Evolutionary conservation across 768 basidiomycete species (phyloP).

Genomic region (Fomitopsis pulvina): DNA sequence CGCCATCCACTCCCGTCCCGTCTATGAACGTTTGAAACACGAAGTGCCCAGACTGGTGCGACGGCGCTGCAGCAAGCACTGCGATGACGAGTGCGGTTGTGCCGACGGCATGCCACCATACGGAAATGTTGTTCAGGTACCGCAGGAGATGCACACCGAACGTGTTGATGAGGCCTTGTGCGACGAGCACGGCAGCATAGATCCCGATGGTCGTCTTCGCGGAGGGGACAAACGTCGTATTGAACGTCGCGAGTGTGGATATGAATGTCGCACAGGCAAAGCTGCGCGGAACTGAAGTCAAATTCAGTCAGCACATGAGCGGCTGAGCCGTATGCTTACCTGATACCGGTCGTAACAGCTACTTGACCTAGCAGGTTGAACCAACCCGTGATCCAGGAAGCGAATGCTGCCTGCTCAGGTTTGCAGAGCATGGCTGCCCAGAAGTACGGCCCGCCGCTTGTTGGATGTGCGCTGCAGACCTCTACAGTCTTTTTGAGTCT

Average conservation of each 20-base stretch:
- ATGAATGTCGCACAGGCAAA: slow-evolving; percentile 65
- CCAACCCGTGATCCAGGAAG: slow-evolving; percentile 74
- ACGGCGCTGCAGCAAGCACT: slow-evolving; percentile 65
- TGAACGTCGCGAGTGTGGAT: slow-evolving; percentile 54
- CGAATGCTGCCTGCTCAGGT: slow-evolving; percentile 50
- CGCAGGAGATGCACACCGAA: slow-evolving; percentile 64
- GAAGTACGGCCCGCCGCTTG: slow-evolving; percentile 71
- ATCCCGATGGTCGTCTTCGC: slow-evolving; percentile 57
- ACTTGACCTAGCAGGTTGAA: slow-evolving; percentile 73
- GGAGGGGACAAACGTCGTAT: slow-evolving; percentile 50
- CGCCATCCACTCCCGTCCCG: slow-evolving; percentile 44
- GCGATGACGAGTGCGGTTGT: slow-evolving; percentile 62
- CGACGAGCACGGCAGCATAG: slow-evolving; percentile 62
- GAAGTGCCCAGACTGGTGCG: slow-evolving; percentile 58
- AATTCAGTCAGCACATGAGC: too few relatives aligned
- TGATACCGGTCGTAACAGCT: slow-evolving; percentile 70
- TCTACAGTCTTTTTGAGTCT: slow-evolving; percentile 17
- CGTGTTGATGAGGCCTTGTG: slow-evolving; percentile 68
- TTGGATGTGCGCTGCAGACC: slow-evolving; percentile 57
- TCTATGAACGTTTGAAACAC: slow-evolving; percentile 71
- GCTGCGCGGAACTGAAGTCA: slow-evolving; percentile 23
- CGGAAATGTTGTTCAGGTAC: slow-evolving; percentile 66
- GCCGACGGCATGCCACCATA: slow-evolving; percentile 71
- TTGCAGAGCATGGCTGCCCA: slow-evolving; percentile 72
- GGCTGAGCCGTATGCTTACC: slow-evolving; percentile 28